Conservation (phyloP, 2,329 filamentous ascomycete genomes). For the Claviceps africana region DNA sequence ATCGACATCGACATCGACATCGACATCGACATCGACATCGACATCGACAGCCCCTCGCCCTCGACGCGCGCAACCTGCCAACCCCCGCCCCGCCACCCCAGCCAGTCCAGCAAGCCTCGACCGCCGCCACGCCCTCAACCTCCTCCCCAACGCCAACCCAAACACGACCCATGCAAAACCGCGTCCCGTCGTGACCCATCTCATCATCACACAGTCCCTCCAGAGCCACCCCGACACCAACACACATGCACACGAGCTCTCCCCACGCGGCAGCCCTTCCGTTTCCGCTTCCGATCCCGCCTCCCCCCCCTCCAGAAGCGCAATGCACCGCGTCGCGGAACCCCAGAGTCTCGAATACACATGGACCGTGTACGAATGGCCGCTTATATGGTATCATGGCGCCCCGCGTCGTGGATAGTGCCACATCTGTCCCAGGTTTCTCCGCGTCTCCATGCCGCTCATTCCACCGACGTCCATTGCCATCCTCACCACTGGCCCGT, state of each 20-base stretch:
- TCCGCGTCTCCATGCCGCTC: not conserved
- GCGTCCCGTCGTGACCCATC: no score
- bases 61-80: no score
- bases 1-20: no score
- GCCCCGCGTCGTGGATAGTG: not conserved
- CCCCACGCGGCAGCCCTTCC: not conserved
- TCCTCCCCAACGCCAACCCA: no score
- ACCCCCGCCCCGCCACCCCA: no score
- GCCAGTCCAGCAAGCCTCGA: no score
- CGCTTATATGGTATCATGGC: not conserved
- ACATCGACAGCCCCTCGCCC: no score
- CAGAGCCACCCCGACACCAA: not conserved
- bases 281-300: no score
- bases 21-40: no score
- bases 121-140: no score
- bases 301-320: not conserved
- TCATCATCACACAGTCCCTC: not conserved
- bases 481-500: not conserved
- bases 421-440: not conserved
- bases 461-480: not conserved
- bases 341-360: not conserved
- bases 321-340: not conserved
- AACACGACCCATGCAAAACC: no score
- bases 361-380: not conserved
- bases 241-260: not conserved